Base-by-base conservation (phyloP, 2,329 filamentous ascomycete genomes). In the Lasiodiplodia sp. region DNA sequence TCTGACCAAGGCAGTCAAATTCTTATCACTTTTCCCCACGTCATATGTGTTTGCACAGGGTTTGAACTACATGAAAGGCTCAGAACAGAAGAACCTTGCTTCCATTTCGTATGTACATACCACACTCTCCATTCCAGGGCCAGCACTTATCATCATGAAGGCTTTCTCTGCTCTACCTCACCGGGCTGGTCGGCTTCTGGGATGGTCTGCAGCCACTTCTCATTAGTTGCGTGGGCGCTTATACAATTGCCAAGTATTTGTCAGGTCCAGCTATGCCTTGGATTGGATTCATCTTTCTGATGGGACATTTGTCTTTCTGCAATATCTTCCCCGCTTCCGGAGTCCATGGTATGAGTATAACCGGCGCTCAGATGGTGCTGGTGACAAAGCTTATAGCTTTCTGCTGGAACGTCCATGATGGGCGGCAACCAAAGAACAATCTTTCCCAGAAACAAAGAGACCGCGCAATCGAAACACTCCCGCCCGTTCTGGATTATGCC, bases 361-460 rank as follows among this genome's bases (percentile, higher is more conserved):
- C 95, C 0, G 94, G 92, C 52, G 94, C 95, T 1, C 96, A 99
- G 80, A 99, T 99, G 96, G 96, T 99, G 44, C 82, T 98, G 73
- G 91, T 98, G 71, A 98, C 99, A 93, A 99, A 99, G 77, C 88
- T 99, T 40, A 93, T 90, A 23, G 92, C 95, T 4, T 99, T 99
- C 77, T 97, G 93, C 82, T 99, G 96, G 96, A 98, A 98, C 77
- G 90, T 98, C 8, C 93, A 96, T 75, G 96, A 99, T 79, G 96
- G 96, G 21, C 89, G 91, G 69, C 85, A 97, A 31, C 16, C 52
- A 10, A 34, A 7, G 31, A 10, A 34, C 1, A 34, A 34, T 34
- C 31, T 34, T 10, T 34, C 31, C 6, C 31, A 34, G 31, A 7
- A 10, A 34, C 31, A 34, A 34, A 34, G 8, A 10, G 31, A 34